These are phyloP conservation scores for Chimonanthus salicifolius DNA, from an alignment of 164 flowering plant species.

Conservation along the genomic window DNA sequence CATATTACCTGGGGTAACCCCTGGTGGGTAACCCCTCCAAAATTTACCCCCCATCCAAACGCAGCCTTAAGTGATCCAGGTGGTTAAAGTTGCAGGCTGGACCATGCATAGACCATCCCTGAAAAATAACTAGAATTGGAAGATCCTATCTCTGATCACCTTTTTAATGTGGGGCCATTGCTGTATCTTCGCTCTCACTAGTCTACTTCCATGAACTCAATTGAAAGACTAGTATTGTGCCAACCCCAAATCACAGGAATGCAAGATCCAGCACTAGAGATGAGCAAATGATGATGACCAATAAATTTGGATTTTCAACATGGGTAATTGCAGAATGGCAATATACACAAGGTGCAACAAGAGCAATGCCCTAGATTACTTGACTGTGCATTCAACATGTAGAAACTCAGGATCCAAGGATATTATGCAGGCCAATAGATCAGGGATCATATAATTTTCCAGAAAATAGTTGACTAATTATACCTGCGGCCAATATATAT, in stretches of 20 bases:
- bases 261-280: no score
- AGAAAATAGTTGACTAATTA: background rate
- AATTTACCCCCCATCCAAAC: no score
- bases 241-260: no score
- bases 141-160: background rate
- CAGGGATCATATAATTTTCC: background rate
- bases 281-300: no score
- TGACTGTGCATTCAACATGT: background rate
- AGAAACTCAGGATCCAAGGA: background rate
- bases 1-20: no score
- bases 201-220: background rate
- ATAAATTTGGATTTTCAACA: no score
- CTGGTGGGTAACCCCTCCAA: no score
- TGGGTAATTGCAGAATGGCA: no score
- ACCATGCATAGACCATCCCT: background rate
- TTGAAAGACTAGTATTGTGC: no score
- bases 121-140: background rate
- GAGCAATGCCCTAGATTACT: background rate
- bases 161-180: background rate
- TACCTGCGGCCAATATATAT: constrained; percentile 22
- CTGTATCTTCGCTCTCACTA: no score
- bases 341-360: no score
- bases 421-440: background rate
- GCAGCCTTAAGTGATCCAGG: background rate
- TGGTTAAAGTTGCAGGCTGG: background rate